These are phyloP conservation scores for Polysphondylium violaceum DNA, from an alignment of 78 protist species.

Conservation along the genomic window DNA sequence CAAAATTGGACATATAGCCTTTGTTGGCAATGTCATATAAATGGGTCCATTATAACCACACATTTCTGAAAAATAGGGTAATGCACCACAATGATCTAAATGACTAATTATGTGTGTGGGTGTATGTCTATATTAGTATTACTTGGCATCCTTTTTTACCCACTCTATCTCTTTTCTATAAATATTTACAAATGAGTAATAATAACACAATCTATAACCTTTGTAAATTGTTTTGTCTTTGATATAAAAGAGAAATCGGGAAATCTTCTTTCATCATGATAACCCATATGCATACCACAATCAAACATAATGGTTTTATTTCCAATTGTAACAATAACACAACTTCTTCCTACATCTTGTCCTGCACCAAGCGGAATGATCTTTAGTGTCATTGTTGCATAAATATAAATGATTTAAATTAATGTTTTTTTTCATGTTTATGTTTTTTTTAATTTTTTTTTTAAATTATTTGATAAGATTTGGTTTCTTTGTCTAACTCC, in stretches of 20 bases:
- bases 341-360: slow-evolving; percentile 97
- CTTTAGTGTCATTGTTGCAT: slow-evolving; percentile 61
- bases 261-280: slow-evolving; percentile 94
- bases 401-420: not conserved
- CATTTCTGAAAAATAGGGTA: slow-evolving; percentile 96
- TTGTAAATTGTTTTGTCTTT: slow-evolving; percentile 72
- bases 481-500: too few relatives aligned
- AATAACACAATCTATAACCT: slow-evolving; percentile 82
- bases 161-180: not conserved
- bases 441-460: too few relatives aligned
- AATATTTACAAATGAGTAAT: slow-evolving; percentile 88
- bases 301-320: slow-evolving; percentile 94
- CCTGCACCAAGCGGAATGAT: slow-evolving; percentile 91
- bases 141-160: not conserved
- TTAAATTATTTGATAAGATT: too few relatives aligned
- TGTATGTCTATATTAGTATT: not conserved
- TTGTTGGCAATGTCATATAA: slow-evolving; percentile 97
- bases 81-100: slow-evolving; percentile 98
- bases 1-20: slow-evolving; percentile 94
- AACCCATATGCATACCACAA: slow-evolving; percentile 99
- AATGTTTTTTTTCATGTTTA: too few relatives aligned
- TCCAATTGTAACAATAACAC: slow-evolving; percentile 94
- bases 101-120: slow-evolving; percentile 84
- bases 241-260: slow-evolving; percentile 95
- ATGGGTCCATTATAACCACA: slow-evolving; percentile 95